Base-by-base conservation (phyloP, 2,329 filamentous ascomycete species). In the Pseudopyrenochaeta lycopersici region DNA sequence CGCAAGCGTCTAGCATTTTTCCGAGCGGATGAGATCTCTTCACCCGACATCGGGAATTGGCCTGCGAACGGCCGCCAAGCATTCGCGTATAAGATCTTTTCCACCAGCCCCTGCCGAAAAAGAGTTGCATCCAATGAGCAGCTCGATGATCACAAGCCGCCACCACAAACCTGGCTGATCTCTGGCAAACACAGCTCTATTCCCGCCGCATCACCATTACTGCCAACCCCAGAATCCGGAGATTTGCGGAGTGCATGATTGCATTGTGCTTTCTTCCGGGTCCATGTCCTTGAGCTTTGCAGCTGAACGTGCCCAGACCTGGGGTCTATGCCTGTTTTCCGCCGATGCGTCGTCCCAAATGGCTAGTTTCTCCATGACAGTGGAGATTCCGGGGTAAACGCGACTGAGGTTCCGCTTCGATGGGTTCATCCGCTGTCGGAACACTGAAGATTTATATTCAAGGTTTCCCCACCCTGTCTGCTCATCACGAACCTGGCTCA, bases 291-390 rank as follows among this genome's bases (percentile, higher is more conserved):
- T 1, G 21, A 42, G 21, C 7, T 29, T 30, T 42, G 20, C 20
- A 39, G 5, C 36, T 39, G 17, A 18, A 18, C 36, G 11, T 18
- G 40, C 27, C 23, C 23, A 46, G 51, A 46, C 11, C 20, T 49
- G 35, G 40, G 48, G 55, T 39, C 52, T 45, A 52, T 35, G 48
- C 53, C 45, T 53, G 54, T 27, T 27, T 27, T 43, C 43, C 46
- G 20, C 39, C 38, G 47, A 47, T 39, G 33, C 40, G 41, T 48
- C 30, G n/a, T 49, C 33, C 32, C 31, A 41, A 46, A 32, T 29
- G 21, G 42, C 55, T 54, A 54, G 55, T 45, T 52, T 46, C 54
- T 51, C 50, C 55, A 54, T 45, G 47, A 52, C 41, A 47, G 40
- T 17, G 9, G n/a, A 51, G 47, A 50, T 44, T 54, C 21, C 54